Conservation (phyloP, 257 asterid species). For the Solanum pennellii region DNA sequence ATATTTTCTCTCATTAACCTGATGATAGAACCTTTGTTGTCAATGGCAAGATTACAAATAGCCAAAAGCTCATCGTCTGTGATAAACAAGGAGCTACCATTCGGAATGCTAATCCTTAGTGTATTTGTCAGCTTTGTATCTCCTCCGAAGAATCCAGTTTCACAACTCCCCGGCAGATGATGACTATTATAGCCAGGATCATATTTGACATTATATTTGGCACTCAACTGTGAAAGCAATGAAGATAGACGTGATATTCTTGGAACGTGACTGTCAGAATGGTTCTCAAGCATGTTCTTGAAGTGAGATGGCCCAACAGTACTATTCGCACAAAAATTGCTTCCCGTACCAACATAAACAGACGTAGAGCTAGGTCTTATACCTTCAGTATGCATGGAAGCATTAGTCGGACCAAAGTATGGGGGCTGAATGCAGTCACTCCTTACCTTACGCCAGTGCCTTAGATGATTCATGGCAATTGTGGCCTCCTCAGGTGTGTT, state of each 20-base stretch:
- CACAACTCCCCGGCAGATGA: slow-evolving; percentile 15
- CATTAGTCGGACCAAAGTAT: slow-evolving; percentile 27
- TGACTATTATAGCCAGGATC: slow-evolving; percentile 24
- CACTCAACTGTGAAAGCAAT: slow-evolving; percentile 30
- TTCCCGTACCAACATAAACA: slow-evolving; percentile 29
- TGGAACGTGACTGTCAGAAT: slow-evolving; percentile 30
- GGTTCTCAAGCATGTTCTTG: slow-evolving; percentile 36
- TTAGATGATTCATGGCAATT: slow-evolving; percentile 48
- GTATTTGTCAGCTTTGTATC: slow-evolving; percentile 25
- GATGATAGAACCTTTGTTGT: slow-evolving; percentile 38
- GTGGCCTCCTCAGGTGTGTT: slow-evolving; percentile 91
- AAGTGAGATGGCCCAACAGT: slow-evolving; percentile 43
- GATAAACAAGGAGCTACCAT: slow-evolving; percentile 20
- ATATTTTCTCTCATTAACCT: slow-evolving; percentile 36
- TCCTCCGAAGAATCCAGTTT: slow-evolving; percentile 16
- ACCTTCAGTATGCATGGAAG: slow-evolving; percentile 30
- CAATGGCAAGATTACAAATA: slow-evolving; percentile 47
- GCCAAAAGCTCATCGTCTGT: slow-evolving; percentile 47
- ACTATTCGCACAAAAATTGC: slow-evolving; percentile 23
- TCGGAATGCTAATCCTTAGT: slow-evolving; percentile 38
- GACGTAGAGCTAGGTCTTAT: slow-evolving; percentile 29
- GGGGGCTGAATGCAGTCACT: slow-evolving; percentile 27
- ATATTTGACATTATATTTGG: slow-evolving; percentile 34
- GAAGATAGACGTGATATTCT: slow-evolving; percentile 42
- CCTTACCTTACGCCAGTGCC: slow-evolving; percentile 59